Percentiles rank a stretch among this genome's conserved stretches.
These are phyloP conservation scores for Cotoneaster glaucophyllus DNA, from an alignment of 306 rosid genomes.

Conservation along the genomic window DNA sequence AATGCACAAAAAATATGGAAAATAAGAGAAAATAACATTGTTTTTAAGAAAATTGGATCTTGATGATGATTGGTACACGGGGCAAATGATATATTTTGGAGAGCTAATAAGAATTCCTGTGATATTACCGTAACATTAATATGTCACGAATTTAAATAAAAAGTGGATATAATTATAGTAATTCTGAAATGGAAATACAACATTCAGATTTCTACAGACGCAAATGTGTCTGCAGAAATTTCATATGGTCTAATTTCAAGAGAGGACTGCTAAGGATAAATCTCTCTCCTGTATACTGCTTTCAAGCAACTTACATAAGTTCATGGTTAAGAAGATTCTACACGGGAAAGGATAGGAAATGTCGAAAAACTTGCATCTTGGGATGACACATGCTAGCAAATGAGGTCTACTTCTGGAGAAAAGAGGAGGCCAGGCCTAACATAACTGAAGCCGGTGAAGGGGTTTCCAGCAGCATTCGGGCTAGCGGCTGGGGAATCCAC, in stretches of 20 bases:
- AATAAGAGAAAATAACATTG: neutral
- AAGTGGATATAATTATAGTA: neutral
- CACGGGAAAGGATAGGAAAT: neutral
- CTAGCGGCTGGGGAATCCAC: constrained; percentile 84
- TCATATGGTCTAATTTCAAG: neutral
- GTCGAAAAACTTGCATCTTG: neutral
- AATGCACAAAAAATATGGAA: neutral
- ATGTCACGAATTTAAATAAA: neutral
- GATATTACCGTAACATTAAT: neutral
- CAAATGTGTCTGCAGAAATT: neutral
- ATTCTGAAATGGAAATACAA: neutral
- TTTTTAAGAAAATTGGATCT: neutral
- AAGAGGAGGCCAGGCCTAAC: constrained; percentile 75
- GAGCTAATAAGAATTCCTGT: too few relatives aligned
- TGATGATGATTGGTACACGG: neutral
- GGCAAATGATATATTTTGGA: too few relatives aligned
- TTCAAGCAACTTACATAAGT: neutral
- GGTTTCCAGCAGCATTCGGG: constrained; percentile 62
- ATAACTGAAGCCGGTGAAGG: constrained; percentile 71
- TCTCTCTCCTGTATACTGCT: neutral
- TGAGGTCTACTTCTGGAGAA: constrained; percentile 49
- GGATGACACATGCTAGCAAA: neutral
- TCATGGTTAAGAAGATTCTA: neutral
- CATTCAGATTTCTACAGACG: neutral
- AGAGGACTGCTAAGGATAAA: neutral